phyloP scores from a whole-genome alignment of 106 monocot genomes.

The Platanthera zijinensis region DNA sequence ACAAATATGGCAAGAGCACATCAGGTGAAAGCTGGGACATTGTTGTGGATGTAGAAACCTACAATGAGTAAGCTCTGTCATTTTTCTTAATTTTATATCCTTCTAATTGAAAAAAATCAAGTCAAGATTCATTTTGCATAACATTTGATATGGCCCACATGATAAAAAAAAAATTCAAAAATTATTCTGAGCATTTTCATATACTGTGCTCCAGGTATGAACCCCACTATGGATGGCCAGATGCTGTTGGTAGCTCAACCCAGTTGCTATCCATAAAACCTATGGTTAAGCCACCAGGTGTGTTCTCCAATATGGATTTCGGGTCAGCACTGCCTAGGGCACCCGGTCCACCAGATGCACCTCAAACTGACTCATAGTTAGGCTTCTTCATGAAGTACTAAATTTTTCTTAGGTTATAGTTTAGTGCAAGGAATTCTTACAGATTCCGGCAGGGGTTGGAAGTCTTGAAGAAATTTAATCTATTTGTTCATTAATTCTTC shows the following conservation, averaged over 20 bases:
- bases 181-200: not conserved
- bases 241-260: constrained; percentile 82
- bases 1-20: constrained; percentile 96
- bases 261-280: constrained; percentile 81
- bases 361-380: constrained; percentile 2
- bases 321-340: constrained; percentile 15
- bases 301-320: constrained; percentile 45
- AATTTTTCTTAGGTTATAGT: constrained; percentile 9
- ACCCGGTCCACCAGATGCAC: constrained; percentile 14
- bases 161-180: not conserved
- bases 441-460: constrained; percentile 4
- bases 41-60: constrained; percentile 78
- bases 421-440: constrained; percentile 15
- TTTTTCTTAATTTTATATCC: not conserved
- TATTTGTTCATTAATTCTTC: constrained; percentile 36
- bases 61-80: constrained; percentile 68
- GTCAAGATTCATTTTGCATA: no score
- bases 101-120: not conserved
- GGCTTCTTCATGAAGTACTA: not conserved
- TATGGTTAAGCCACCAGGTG: constrained; percentile 63
- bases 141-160: no score
- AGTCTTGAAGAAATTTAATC: not conserved
- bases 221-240: constrained; percentile 98
- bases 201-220: constrained; percentile 46
- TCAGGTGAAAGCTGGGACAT: constrained; percentile 95